Percentiles rank a stretch among this genome's conserved stretches.
Conservation (phyloP, 139 green algal genomes). For the Picochlorum sp. region DNA sequence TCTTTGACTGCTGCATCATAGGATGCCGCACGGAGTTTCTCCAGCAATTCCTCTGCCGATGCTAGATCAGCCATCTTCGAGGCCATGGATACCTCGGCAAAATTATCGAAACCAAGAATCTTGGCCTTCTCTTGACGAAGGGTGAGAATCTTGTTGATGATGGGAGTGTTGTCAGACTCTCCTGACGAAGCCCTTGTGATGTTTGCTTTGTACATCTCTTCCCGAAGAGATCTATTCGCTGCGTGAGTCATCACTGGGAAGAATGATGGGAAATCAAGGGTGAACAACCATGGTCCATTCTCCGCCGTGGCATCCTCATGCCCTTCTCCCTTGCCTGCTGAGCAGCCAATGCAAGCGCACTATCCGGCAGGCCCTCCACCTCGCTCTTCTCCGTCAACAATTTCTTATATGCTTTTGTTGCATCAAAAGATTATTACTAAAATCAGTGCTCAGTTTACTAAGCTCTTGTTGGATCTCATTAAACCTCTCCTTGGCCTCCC, state of each 20-base stretch:
- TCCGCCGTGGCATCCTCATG: conserved; percentile 70
- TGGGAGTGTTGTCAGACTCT: conserved; percentile 78
- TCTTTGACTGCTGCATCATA: conserved; percentile 57
- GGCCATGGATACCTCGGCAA: conserved; percentile 75
- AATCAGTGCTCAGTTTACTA: conserved; percentile 30
- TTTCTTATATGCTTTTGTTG: conserved; percentile 70
- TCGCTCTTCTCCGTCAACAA: conserved; percentile 69
- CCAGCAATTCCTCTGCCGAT: conserved; percentile 74
- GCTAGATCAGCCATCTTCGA: conserved; percentile 78
- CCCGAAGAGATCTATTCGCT: conserved; percentile 72
- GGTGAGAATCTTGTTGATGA: conserved; percentile 77
- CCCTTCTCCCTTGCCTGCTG: conserved; percentile 53
- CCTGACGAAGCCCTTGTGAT: conserved; percentile 69
- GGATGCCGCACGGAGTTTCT: conserved; percentile 74
- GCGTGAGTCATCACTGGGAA: conserved; percentile 77
- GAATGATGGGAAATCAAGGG: conserved; percentile 88
- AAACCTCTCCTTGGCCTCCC: conserved; percentile 74
- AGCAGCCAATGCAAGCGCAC: conserved; percentile 57
- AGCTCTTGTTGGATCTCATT: conserved; percentile 96
- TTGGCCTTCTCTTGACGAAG: conserved; percentile 78
- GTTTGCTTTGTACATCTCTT: conserved; percentile 91
- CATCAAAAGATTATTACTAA: conserved; percentile 89
- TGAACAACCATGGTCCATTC: conserved; percentile 86
- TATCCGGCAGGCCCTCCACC: conserved; percentile 70
- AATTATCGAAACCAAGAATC: conserved; percentile 83